A percentile compares a stretch with the other conserved stretches of the same genome.
These are phyloP conservation scores for Pachysolen tannophilus DNA, from an alignment of 805 yeast species.

Conservation along the genomic window DNA sequence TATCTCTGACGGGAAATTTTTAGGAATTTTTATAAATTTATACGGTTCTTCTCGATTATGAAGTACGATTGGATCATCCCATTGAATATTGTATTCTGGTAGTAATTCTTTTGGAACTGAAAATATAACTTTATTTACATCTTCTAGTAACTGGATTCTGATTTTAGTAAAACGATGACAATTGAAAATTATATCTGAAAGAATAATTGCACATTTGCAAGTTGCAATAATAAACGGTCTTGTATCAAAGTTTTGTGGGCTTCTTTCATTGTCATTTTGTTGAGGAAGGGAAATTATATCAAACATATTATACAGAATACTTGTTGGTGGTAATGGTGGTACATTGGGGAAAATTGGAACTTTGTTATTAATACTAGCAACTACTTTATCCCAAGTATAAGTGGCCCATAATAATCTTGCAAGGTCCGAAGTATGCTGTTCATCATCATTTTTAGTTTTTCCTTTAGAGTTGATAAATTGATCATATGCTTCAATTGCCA, in stretches of 20 bases:
- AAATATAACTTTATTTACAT: background rate
- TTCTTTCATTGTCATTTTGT: constrained; percentile 2
- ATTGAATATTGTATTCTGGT: background rate
- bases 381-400: constrained; percentile 12
- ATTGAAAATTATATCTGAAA: constrained; percentile 7
- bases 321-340: constrained; percentile 10
- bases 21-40: constrained; percentile 1
- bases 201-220: constrained; percentile 8
- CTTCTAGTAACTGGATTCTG: constrained; percentile 6
- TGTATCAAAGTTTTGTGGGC: constrained; percentile 5
- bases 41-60: constrained; percentile 1
- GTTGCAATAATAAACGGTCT: constrained; percentile 9
- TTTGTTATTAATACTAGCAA: constrained; percentile 6
- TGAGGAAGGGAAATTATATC: constrained; percentile 8
- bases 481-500: constrained; percentile 6
- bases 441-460: too few species aligned
- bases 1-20: constrained; percentile 5
- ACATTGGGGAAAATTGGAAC: constrained; percentile 7
- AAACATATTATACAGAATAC: constrained; percentile 7
- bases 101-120: constrained; percentile 5
- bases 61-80: constrained; percentile 2
- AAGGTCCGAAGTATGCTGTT: constrained; percentile 4
- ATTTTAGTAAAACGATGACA: constrained; percentile 6
- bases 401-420: constrained; percentile 11
- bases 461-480: too few species aligned